Conservation (phyloP, 257 asterid species). For the Scutellaria minor region DNA sequence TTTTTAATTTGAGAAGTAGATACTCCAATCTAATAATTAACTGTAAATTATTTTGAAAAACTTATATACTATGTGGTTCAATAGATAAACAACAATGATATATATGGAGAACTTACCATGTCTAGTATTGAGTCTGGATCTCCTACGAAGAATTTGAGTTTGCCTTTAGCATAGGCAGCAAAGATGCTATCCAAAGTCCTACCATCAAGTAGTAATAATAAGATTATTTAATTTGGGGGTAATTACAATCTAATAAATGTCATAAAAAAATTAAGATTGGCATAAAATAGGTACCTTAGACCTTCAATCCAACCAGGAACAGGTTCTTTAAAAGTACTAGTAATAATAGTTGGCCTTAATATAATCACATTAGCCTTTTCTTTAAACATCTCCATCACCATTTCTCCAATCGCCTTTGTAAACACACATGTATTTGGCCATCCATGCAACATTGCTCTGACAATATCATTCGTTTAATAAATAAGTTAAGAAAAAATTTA, state of each 20-base stretch:
- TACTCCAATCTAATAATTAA: no score
- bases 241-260: no score
- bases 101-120: constrained; percentile 39
- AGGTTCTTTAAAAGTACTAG: constrained; percentile 64
- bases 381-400: constrained; percentile 47
- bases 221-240: not conserved
- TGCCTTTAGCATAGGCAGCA: constrained; percentile 56
- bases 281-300: constrained; percentile 41
- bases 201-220: not conserved
- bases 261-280: no score
- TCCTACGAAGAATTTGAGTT: constrained; percentile 47
- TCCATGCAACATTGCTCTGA: constrained; percentile 64
- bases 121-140: constrained; percentile 54
- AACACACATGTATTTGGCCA: constrained; percentile 77
- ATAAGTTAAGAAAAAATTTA: no score
- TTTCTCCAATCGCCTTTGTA: constrained; percentile 79
- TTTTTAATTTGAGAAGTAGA: no score
- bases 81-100: no score
- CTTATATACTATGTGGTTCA: no score
- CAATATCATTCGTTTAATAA: no score
- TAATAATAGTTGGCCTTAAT: constrained; percentile 63
- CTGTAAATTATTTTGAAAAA: no score
- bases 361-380: constrained; percentile 43
- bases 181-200: constrained; percentile 65
- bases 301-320: constrained; percentile 76